phyloP scores from a whole-genome alignment of 2,329 filamentous ascomycete genomes.

The Magnaporthiopsis incrustans region DNA sequence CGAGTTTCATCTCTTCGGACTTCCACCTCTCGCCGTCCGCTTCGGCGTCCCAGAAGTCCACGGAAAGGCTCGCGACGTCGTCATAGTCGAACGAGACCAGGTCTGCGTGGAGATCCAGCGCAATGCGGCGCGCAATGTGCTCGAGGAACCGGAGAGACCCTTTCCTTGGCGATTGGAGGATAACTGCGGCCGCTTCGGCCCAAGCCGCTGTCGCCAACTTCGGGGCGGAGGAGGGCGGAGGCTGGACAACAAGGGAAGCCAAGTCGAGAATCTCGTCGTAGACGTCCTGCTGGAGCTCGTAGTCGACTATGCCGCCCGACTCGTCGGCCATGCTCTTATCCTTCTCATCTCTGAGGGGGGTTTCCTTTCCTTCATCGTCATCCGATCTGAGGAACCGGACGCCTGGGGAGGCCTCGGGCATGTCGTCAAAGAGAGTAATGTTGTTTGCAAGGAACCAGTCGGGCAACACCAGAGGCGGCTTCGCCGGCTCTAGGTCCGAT shows the following conservation, averaged over 20 bases:
- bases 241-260: neutral
- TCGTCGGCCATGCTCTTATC: neutral
- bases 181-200: neutral
- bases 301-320: neutral
- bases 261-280: neutral
- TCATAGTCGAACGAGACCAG: neutral
- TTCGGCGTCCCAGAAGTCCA: slow-evolving; percentile 1
- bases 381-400: neutral
- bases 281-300: neutral
- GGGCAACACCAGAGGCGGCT: neutral
- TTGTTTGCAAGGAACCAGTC: slow-evolving; percentile 4
- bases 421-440: neutral
- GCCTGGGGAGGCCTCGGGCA: neutral
- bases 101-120: neutral
- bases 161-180: slow-evolving; percentile 3
- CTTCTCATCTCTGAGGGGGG: neutral
- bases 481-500: neutral
- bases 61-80: neutral
- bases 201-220: neutral
- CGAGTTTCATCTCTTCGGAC: neutral
- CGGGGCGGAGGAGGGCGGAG: neutral
- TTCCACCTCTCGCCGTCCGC: neutral
- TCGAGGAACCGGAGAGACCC: slow-evolving; percentile 1
- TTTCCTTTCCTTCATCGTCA: neutral
- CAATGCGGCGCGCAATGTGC: neutral